These are phyloP conservation scores for Lavandula angustifolia DNA, from an alignment of 257 asterid genomes.

Conservation along the genomic window DNA sequence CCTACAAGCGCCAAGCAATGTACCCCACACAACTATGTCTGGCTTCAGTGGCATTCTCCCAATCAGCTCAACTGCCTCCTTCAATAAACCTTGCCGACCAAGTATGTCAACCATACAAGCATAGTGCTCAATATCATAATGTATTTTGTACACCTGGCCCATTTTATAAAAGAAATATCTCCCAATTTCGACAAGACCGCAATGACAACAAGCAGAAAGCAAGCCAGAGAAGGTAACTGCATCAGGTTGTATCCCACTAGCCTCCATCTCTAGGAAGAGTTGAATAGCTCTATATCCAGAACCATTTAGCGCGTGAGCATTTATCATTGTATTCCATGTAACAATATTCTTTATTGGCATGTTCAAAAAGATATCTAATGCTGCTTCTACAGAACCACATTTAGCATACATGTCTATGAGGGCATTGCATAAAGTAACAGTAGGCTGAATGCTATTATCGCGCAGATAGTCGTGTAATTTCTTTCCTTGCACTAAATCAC, in stretches of 20 bases:
- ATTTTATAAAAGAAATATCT: constrained; percentile 49
- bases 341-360: constrained; percentile 48
- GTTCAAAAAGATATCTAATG: constrained; percentile 40
- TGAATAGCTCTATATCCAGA: constrained; percentile 49
- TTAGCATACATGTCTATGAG: constrained; percentile 72
- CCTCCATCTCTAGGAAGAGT: constrained; percentile 60
- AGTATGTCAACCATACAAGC: constrained; percentile 65
- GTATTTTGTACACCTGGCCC: constrained; percentile 34
- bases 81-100: constrained; percentile 56
- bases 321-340: constrained; percentile 67
- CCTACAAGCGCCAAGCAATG: constrained; percentile 63
- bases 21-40: constrained; percentile 57
- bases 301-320: constrained; percentile 59
- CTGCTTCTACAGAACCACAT: constrained; percentile 59
- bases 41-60: constrained; percentile 58
- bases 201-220: constrained; percentile 69
- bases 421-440: constrained; percentile 46
- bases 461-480: constrained; percentile 42
- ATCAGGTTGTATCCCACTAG: constrained; percentile 47
- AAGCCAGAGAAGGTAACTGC: constrained; percentile 58
- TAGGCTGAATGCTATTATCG: constrained; percentile 22
- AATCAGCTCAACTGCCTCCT: constrained; percentile 50
- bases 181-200: constrained; percentile 59
- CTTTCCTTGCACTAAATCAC: constrained; percentile 55
- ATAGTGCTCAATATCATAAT: constrained; percentile 51